These are phyloP conservation scores for Penicillium egyptiacum DNA, from an alignment of 495 filamentous ascomycete genomes.

Conservation along the genomic window DNA sequence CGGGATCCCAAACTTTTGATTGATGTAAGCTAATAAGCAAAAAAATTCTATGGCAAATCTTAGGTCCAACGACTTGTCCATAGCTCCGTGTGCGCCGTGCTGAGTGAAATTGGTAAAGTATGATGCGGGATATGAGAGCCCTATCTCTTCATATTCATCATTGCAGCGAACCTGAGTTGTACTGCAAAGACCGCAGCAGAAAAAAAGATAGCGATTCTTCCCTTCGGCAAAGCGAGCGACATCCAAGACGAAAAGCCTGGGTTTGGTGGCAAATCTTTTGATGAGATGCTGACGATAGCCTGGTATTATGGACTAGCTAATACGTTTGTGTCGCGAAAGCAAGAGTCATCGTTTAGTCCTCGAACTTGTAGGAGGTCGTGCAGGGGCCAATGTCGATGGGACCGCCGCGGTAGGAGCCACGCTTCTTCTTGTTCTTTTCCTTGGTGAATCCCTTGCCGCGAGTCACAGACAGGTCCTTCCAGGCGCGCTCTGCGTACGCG, in stretches of 20 bases:
- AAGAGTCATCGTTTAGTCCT: conserved; percentile 54
- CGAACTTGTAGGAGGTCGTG: conserved; percentile 77
- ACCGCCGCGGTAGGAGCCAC: conserved; percentile 84
- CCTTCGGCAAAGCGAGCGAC: background rate
- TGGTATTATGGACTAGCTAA: conserved; percentile 8
- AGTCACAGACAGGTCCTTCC: conserved; percentile 82
- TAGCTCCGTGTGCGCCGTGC: conserved; percentile 35
- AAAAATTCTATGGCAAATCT: conserved; percentile 13
- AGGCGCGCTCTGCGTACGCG: conserved; percentile 85
- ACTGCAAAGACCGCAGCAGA: background rate
- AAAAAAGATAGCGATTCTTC: background rate
- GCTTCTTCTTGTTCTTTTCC: conserved; percentile 96
- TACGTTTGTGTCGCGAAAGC: conserved; percentile 2
- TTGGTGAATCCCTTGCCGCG: conserved; percentile 98
- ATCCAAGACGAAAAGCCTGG: conserved; percentile 1
- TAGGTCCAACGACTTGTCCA: conserved; percentile 11
- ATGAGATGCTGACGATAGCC: background rate
- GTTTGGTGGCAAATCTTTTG: background rate
- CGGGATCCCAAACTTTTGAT: conserved; percentile 21
- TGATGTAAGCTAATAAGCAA: conserved; percentile 21
- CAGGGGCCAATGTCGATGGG: conserved; percentile 68
- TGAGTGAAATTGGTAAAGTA: conserved; percentile 21
- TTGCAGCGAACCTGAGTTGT: background rate
- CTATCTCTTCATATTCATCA: background rate
- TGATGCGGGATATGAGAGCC: background rate